Percentiles rank a stretch among this genome's conserved stretches.
phyloP scores from a whole-genome alignment of 805 yeast genomes.

The Candida andamanensis region DNA sequence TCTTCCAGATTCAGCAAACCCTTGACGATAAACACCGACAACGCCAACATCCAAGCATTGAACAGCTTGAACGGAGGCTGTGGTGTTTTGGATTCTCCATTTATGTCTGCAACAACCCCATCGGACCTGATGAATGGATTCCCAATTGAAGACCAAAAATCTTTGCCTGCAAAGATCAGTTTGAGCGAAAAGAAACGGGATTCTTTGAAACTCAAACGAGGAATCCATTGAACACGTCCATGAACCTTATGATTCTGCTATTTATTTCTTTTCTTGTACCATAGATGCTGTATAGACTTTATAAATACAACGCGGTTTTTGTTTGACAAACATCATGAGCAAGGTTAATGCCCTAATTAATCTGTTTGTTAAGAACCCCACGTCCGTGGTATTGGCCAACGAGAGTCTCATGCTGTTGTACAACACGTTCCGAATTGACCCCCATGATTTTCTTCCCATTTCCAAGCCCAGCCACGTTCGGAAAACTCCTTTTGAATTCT shows the following conservation, averaged over 20 bases:
- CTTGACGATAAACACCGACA: conserved; percentile 35
- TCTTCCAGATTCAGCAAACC: conserved; percentile 21
- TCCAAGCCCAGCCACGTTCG: conserved; percentile 11
- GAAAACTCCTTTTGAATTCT: conserved; percentile 21
- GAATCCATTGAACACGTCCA: conserved; percentile 32
- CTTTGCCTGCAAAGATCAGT: conserved; percentile 27
- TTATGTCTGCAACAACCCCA: conserved; percentile 34
- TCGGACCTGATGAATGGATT: conserved; percentile 22
- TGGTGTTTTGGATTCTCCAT: conserved; percentile 35
- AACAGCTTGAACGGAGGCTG: conserved; percentile 17
- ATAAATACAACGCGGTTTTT: not conserved
- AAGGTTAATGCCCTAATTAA: conserved; percentile 2
- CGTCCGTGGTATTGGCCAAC: conserved; percentile 3
- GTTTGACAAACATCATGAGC: not conserved
- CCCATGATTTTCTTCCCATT: conserved; percentile 10
- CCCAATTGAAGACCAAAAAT: conserved; percentile 13
- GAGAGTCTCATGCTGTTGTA: conserved; percentile 9
- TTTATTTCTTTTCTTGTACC: not conserved
- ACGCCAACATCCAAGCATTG: conserved; percentile 22
- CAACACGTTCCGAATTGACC: conserved; percentile 6
- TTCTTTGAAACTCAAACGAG: conserved; percentile 40
- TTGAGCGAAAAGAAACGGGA: conserved; percentile 43
- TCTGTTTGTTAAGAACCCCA: conserved; percentile 2
- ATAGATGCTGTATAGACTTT: too few relatives aligned
- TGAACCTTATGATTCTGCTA: too few relatives aligned